These are phyloP conservation scores for Daldinia caldariorum DNA, from an alignment of 495 filamentous ascomycete genomes.

Conservation along the genomic window DNA sequence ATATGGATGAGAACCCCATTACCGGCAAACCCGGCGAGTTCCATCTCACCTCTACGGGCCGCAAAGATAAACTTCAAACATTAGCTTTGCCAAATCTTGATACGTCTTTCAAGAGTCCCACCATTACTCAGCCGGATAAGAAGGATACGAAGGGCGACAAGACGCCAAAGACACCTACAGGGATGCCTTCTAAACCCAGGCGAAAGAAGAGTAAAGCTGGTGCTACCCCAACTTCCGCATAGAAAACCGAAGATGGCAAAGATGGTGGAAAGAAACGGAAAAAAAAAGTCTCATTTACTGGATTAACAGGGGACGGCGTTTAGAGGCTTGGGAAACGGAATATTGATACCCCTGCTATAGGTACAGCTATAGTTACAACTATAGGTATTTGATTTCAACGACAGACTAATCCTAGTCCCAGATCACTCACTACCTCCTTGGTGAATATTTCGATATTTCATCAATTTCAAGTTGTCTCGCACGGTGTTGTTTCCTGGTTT, in stretches of 20 bases:
- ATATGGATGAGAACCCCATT: constrained; percentile 90
- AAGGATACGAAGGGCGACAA: constrained; percentile 58
- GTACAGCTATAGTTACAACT: constrained; percentile 18
- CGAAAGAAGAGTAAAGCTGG: constrained; percentile 67
- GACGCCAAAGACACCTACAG: constrained; percentile 61
- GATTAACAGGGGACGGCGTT: constrained; percentile 18
- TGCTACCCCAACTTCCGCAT: constrained; percentile 45
- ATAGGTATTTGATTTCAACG: constrained; percentile 13
- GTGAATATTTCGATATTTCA: not conserved
- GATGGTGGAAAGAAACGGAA: not conserved
- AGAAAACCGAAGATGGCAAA: constrained; percentile 17
- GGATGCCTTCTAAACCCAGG: constrained; percentile 57
- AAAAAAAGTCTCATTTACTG: not conserved
- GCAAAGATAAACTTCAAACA: constrained; percentile 54
- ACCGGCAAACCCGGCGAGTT: constrained; percentile 89
- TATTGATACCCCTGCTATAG: constrained; percentile 31
- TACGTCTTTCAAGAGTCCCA: constrained; percentile 50
- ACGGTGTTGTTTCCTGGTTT: not conserved
- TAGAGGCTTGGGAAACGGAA: constrained; percentile 15
- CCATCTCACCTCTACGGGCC: constrained; percentile 71
- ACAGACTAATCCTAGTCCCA: not conserved
- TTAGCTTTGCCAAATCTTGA: constrained; percentile 47
- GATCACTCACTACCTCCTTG: not conserved
- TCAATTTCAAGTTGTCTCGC: not conserved
- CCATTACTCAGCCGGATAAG: constrained; percentile 45